Evolutionary conservation across 2,329 filamentous ascomycete species (phyloP).

Genomic region (Cladorrhinum sp.): DNA sequence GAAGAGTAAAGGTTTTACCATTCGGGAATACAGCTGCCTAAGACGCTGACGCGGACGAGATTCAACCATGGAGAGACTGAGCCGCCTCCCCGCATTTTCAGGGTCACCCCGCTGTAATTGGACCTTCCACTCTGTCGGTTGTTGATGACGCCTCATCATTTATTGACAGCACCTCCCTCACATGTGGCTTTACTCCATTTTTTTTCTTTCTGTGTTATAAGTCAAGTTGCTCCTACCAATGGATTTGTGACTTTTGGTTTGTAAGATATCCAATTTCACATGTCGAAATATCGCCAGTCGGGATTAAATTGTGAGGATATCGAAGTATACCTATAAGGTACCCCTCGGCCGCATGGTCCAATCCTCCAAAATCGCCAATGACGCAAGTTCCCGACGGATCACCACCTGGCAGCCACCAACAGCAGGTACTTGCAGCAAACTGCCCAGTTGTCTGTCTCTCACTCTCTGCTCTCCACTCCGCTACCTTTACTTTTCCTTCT

Average conservation of each 20-base stretch:
- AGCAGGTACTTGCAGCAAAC: background rate
- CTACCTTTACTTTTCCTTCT: background rate
- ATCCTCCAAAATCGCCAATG: background rate
- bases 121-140: background rate
- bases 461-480: too few species aligned
- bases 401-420: background rate
- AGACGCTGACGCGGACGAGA: background rate
- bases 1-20: too few species aligned
- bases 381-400: background rate
- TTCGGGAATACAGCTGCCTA: background rate
- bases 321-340: too few species aligned
- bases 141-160: background rate
- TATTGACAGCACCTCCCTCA: background rate
- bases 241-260: too few species aligned
- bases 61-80: background rate
- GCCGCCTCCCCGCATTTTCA: background rate
- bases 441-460: background rate
- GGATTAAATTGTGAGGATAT: background rate
- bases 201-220: background rate
- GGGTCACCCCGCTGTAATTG: background rate
- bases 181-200: background rate
- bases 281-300: background rate
- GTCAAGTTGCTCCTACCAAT: too few species aligned
- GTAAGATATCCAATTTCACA: too few species aligned
- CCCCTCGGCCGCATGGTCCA: background rate